Conservation (phyloP, 352 stramenopile genomes). For the Peronospora destructor region DNA sequence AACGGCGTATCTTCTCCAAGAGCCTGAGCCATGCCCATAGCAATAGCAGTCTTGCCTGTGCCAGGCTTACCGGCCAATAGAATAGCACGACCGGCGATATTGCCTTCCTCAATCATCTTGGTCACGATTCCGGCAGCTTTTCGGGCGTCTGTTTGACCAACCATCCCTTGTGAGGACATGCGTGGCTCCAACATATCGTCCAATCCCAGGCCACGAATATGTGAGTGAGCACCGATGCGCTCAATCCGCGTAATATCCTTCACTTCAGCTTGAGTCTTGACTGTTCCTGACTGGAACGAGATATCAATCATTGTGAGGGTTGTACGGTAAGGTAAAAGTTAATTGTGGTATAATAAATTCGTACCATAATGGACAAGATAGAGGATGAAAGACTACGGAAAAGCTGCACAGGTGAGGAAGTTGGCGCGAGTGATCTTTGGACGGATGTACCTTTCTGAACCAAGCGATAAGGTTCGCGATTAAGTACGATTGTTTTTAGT, state of each 20-base stretch:
- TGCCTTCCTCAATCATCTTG: constrained; percentile 98
- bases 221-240: constrained; percentile 97
- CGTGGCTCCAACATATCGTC: constrained; percentile 95
- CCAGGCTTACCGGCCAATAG: constrained; percentile 94
- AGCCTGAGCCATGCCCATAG: constrained; percentile 96
- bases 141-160: constrained; percentile 91
- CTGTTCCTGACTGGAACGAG: constrained; percentile 37
- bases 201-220: constrained; percentile 97
- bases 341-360: not conserved
- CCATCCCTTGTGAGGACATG: constrained; percentile 92
- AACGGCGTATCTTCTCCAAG: constrained; percentile 98
- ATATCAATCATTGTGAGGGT: constrained; percentile 1
- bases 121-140: constrained; percentile 93
- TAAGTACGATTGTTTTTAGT: constrained; percentile 18
- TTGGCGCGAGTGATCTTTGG: constrained; percentile 8
- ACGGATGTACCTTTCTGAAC: constrained; percentile 15
- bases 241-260: constrained; percentile 97
- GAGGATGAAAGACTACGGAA: not conserved
- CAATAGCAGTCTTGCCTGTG: constrained; percentile 96
- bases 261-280: constrained; percentile 87
- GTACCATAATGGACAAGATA: constrained; percentile 21
- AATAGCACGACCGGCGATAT: constrained; percentile 95
- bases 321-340: not conserved
- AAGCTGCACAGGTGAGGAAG: not conserved
- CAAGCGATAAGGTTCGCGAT: constrained; percentile 14